These are phyloP conservation scores for Spizellomyces punctatus DNA, from an alignment of 192 early-diverging fungal genomes.

Conservation along the genomic window DNA sequence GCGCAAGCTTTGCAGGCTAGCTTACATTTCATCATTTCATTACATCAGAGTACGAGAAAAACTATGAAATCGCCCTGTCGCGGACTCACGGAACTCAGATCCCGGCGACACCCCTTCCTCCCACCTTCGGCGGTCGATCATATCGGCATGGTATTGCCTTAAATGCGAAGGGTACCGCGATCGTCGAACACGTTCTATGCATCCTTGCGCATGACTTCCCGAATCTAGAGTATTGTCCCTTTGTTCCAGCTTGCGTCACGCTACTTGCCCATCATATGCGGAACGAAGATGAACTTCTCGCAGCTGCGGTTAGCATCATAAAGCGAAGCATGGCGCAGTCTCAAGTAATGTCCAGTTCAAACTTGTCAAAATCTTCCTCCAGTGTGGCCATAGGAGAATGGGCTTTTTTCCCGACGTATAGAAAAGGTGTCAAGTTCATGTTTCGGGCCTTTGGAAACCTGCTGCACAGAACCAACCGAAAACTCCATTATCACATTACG, in stretches of 20 bases:
- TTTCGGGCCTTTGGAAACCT: constrained; percentile 46
- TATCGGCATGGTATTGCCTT: constrained; percentile 30
- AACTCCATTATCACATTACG: constrained; percentile 37
- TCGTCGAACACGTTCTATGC: constrained; percentile 44
- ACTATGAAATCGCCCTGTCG: constrained; percentile 40
- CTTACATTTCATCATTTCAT: neutral
- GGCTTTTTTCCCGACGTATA: constrained; percentile 46
- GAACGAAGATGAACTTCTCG: constrained; percentile 38
- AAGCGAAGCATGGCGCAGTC: constrained; percentile 29
- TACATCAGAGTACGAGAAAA: constrained; percentile 43
- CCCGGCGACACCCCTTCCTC: constrained; percentile 41
- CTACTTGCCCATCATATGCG: constrained; percentile 47
- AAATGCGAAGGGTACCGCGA: constrained; percentile 11
- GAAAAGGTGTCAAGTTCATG: constrained; percentile 47
- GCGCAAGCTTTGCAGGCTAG: neutral
- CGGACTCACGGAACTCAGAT: constrained; percentile 41
- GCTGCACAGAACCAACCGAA: constrained; percentile 30
- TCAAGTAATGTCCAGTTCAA: neutral
- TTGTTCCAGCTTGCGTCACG: constrained; percentile 35
- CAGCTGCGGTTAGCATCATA: constrained; percentile 39
- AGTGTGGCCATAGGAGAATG: constrained; percentile 23
- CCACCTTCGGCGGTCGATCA: constrained; percentile 44
- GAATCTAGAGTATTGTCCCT: constrained; percentile 49
- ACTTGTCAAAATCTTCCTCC: neutral
- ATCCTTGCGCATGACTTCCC: constrained; percentile 50